Base-by-base conservation (phyloP, 441 rosid species). In the Hypseocharis bilobata region DNA sequence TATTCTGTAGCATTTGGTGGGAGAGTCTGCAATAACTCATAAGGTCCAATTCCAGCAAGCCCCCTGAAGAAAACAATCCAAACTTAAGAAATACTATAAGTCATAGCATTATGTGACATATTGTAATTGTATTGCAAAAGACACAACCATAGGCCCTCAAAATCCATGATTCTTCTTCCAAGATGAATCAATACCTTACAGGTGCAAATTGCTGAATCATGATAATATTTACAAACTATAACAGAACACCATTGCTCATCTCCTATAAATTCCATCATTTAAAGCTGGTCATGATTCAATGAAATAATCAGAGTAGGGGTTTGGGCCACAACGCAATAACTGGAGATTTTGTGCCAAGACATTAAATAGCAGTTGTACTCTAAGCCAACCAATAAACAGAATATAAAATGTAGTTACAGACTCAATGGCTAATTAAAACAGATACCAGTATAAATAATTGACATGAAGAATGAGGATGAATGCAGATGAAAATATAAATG, bases 1-100 rank as follows among this genome's bases (percentile, higher is more conserved):
- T 86, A 86, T 60, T 84, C 80, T 6, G 88, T 78, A 63, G 82
- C 84, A 72, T 86, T 86, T 28, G 73, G 80, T 2, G 89, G 86
- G 47, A 86, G 8, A 8, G 80, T 77, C 2, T 83, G 76, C 26
- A 19, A 64, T 67, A 76, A 73, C 52, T 75, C 81, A 64, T 83
- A 79, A 23, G 86, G 84, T 51, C 75, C 76, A 44, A 69, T 56
- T 17, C 67, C 59, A 22, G 60, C 54, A 42, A 68, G 61, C 38
- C 36, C 65, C 70, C 86, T 83, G 78, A 68, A 81, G 54, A 42
- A 73, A 58, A 64, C 19, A 22, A 59, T 17, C 4, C 5, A 57
- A 19, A 8, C 4, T 34, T 62, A 6, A 52, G 58, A 34, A 38
- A 27, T 38, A 19, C 4, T 44, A 52, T 0, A 40, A 66, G 23